A percentile compares a stretch with the other conserved stretches of the same genome.
Conservation (phyloP, 306 rosid species). For the Dalbergia cultrata region DNA sequence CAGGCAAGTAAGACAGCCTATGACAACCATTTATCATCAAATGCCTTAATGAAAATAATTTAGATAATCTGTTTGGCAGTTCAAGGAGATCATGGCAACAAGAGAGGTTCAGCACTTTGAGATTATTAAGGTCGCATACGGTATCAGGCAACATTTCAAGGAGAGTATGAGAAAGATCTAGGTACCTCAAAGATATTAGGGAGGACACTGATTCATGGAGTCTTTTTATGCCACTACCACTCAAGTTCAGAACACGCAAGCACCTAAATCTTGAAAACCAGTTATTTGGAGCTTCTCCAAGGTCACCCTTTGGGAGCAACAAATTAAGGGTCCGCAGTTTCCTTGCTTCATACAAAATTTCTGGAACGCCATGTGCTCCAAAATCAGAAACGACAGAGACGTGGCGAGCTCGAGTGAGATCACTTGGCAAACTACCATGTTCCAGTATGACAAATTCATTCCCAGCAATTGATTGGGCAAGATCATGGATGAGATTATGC, state of each 20-base stretch:
- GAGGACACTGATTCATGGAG: constrained; percentile 33
- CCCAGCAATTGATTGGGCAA: constrained; percentile 33
- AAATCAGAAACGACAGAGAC: constrained; percentile 41
- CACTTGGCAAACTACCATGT: neutral
- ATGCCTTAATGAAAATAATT: constrained; percentile 32
- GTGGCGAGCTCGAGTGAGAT: constrained; percentile 37
- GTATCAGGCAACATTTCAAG: constrained; percentile 26
- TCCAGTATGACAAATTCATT: constrained; percentile 42
- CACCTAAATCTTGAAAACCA: constrained; percentile 37
- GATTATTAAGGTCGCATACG: constrained; percentile 27
- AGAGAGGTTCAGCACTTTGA: constrained; percentile 32
- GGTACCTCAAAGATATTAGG: constrained; percentile 28
- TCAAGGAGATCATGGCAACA: constrained; percentile 34
- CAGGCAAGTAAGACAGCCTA: constrained; percentile 27
- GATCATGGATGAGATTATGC: constrained; percentile 48
- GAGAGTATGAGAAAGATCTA: constrained; percentile 37
- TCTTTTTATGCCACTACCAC: constrained; percentile 25
- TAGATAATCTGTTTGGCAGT: constrained; percentile 13
- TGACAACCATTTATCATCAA: constrained; percentile 33
- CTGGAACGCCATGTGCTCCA: constrained; percentile 11
- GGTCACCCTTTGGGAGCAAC: constrained; percentile 12
- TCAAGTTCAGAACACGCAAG: constrained; percentile 36
- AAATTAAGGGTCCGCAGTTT: constrained; percentile 40
- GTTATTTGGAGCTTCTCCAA: constrained; percentile 16
- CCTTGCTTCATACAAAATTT: constrained; percentile 35